Evolutionary conservation across 169 alveolate genomes (phyloP), one percentile per base, ranked within the genome.

Genomic region (Cryptosporidium ryanae): DNA sequence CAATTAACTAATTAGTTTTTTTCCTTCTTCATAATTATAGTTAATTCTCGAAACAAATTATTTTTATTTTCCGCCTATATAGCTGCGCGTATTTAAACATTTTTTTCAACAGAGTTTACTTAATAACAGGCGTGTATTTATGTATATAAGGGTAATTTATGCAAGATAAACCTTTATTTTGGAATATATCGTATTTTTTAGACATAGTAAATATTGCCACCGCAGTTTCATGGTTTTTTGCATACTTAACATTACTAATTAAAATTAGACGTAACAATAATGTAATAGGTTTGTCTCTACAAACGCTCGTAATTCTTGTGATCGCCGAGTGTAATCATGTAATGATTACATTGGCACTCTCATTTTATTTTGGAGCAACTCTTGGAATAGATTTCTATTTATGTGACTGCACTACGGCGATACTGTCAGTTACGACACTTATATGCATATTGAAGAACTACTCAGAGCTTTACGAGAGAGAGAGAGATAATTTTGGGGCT

Each of bases 211-310:
- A 89, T 59, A 82, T 82, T 48, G 66, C 89, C 13, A 89, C 93
- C 7, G 93, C 93, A 27, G 8, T 91, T 0, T 76, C 91, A 10
- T 91, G 94, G 94, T 52, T 91, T n/a, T 25, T 71, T 34, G 94
- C 91, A 32, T 91, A 91, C 64, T 89, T 64, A 17, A 83, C 91
- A n/a, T 38, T 91, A 49, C 31, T 89, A 43, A 54, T 65, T 25
- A 87, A 89, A 23, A 64, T 91, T 23, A 66, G 67, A n/a, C 70
- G 68, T 61, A 92, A 87, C 31, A 66, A 89, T 7, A 82, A 49
- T 32, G 84, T 89, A 4, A 49, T 61, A 31, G 94, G 94, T 0
- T 27, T 91, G 1, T 91, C 94, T 0, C 70, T 91, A 15, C 94
- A 91, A 84, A 70, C 94, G 17, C 82, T 91, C 18, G 52, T 87